phyloP scores from a whole-genome alignment of 192 early-diverging fungal genomes.

The Mortierella antarctica region DNA sequence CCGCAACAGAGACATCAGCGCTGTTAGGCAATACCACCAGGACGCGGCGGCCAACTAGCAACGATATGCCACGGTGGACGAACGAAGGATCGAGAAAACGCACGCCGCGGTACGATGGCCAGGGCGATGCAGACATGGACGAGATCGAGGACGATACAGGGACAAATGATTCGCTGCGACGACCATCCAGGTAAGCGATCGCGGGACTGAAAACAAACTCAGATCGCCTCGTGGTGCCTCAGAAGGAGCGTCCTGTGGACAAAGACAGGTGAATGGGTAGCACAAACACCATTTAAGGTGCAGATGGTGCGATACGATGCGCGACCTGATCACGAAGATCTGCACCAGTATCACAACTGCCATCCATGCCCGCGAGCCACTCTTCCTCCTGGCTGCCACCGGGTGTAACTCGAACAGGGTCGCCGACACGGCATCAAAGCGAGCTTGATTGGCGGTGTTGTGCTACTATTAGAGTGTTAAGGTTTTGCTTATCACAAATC shows the following conservation, averaged over 20 bases:
- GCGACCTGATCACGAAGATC: no score
- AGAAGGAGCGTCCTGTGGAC: no score
- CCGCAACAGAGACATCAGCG: slow-evolving; percentile 22
- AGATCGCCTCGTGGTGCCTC: not conserved
- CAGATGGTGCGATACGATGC: slow-evolving; percentile 19
- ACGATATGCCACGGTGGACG: slow-evolving; percentile 22
- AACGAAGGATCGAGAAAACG: slow-evolving; percentile 35
- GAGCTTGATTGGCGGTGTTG: no score
- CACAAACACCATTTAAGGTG: slow-evolving; percentile 2
- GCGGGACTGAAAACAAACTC: not conserved
- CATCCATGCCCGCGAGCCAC: no score
- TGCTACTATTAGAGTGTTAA: no score
- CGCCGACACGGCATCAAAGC: no score
- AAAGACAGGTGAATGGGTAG: no score
- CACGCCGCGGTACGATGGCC: slow-evolving; percentile 34
- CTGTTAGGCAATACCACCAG: slow-evolving; percentile 23
- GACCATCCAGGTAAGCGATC: slow-evolving; percentile 36
- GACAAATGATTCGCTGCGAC: slow-evolving; percentile 12
- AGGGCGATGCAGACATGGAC: not conserved
- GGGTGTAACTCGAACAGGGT: no score
- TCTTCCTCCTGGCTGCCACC: no score
- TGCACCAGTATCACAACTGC: not conserved
- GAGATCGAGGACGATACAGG: not conserved
- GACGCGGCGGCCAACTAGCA: slow-evolving; percentile 3
- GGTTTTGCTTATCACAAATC: no score